Evolutionary conservation across 2,329 filamentous ascomycete species (phyloP), one percentile per base, ranked within the genome.

Genomic region (Colletotrichum sp.): DNA sequence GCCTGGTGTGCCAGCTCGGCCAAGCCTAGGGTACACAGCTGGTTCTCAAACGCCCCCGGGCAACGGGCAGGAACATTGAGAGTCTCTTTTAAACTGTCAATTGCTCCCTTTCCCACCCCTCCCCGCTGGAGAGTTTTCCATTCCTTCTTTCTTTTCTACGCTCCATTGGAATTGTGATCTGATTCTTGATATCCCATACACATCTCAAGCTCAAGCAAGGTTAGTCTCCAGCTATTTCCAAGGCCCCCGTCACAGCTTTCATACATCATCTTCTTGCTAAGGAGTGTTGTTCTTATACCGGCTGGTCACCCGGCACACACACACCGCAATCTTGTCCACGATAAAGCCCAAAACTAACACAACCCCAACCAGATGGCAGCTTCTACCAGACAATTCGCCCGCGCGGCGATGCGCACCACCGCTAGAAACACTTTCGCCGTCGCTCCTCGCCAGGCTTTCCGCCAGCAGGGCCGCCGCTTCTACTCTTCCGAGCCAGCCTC

Each of bases 401-500:
- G 90, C 83, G 87, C 89, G 79, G 88, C 93, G 74, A 87, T 93
- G 82, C 91, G 91, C 82, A 87, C 90, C 80, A 85, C 89, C 69
- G 86, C 91, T 60, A 92, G 90, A 81, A 90, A 88, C 81, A 88
- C 91, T 78, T 90, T 95, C 83, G 86, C 88, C 79, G 87, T 90
- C 71, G 88, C 90, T 61, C 89, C 90, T 71, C 91, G 93, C 80
- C 91, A 94, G 81, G 90, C 92, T 79, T 93, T 96, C 89, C 94
- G 94, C 85, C 92, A 93, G 83, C 90, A 93, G 81, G 92, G 92
- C 81, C 94, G 93, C 80, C 95, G 95, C 79, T 93, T 93, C 86
- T 98, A 98, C 87, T 93, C 96, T 60, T 94, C 94, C 72, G 93
- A 92, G 85, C 86, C 92, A 70, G 70, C 92, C 71, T 52, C 88